Evolutionary conservation across 768 basidiomycete genomes (phyloP).

Genomic region (Grammothele lineata): DNA sequence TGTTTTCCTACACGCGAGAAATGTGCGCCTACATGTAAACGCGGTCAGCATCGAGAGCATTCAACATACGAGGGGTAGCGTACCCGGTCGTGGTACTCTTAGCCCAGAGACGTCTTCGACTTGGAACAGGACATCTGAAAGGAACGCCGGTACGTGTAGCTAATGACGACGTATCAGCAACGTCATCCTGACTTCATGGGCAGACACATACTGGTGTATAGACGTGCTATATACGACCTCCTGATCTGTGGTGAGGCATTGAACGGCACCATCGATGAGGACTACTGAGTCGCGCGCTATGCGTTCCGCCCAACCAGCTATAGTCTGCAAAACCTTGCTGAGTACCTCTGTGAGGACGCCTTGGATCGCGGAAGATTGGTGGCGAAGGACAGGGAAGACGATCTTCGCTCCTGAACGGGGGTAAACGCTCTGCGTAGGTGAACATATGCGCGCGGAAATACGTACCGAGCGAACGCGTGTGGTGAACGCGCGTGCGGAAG

Average conservation of each 20-base stretch:
- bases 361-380: constrained; percentile 79
- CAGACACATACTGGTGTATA: constrained; percentile 77
- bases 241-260: constrained; percentile 62
- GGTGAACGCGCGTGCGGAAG: constrained; percentile 87
- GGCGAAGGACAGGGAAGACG: constrained; percentile 88
- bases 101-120: constrained; percentile 27
- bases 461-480: constrained; percentile 68
- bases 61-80: no score
- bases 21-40: constrained; percentile 42
- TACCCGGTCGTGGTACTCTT: constrained; percentile 11
- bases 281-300: constrained; percentile 86
- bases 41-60: no score
- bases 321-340: constrained; percentile 84
- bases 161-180: constrained; percentile 20
- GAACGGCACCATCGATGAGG: constrained; percentile 77
- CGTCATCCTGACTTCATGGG: constrained; percentile 69
- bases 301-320: constrained; percentile 89
- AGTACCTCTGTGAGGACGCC: constrained; percentile 68
- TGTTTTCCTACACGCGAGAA: constrained; percentile 80
- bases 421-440: no score
- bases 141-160: constrained; percentile 20
- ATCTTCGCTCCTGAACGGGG: constrained; percentile 76
- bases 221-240: constrained; percentile 76
- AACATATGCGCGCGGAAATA: no score
- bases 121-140: constrained; percentile 28